Percentiles rank a stretch among this genome's conserved stretches.
Conservation (phyloP, 2,329 filamentous ascomycete species). For the Exophiala dermatitidis region DNA sequence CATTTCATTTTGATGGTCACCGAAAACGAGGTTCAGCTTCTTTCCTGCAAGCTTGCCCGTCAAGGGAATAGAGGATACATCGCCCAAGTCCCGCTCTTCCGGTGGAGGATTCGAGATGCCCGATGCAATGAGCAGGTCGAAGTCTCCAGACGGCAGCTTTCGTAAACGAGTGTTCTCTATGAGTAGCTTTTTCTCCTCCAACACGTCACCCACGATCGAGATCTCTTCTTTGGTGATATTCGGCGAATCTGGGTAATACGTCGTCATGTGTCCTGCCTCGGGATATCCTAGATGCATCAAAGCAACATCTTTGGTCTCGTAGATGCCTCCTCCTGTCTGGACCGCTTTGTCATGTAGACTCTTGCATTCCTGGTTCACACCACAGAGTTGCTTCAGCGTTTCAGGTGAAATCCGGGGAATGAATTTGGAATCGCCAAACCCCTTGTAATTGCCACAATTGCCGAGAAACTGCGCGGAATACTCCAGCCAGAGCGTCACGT, state of each 20-base stretch:
- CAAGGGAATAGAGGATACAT: conserved; percentile 55
- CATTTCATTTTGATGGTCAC: conserved; percentile 68
- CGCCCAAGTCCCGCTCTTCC: conserved; percentile 61
- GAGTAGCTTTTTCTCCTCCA: conserved; percentile 63
- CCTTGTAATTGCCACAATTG: conserved; percentile 79
- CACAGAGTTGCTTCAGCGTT: conserved; percentile 58
- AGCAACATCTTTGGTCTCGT: conserved; percentile 56
- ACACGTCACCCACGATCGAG: conserved; percentile 61
- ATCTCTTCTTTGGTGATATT: conserved; percentile 70
- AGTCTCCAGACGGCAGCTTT: conserved; percentile 58
- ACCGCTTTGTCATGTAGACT: conserved; percentile 60
- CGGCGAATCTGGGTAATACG: conserved; percentile 72
- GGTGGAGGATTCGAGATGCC: conserved; percentile 53
- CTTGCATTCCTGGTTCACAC: conserved; percentile 52
- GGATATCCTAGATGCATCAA: conserved; percentile 70
- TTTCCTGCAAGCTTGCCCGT: conserved; percentile 58
- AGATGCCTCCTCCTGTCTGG: conserved; percentile 55
- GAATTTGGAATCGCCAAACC: conserved; percentile 79
- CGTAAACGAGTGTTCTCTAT: conserved; percentile 68
- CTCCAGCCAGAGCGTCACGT: conserved; percentile 63
- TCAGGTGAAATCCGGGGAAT: conserved; percentile 62
- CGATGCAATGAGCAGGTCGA: conserved; percentile 69
- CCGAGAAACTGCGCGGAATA: conserved; percentile 73
- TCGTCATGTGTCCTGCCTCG: conserved; percentile 68
- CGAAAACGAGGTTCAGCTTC: conserved; percentile 64